Conservation (phyloP, 1,284 basidiomycete species). For the Veloporphyrellus conicus region DNA sequence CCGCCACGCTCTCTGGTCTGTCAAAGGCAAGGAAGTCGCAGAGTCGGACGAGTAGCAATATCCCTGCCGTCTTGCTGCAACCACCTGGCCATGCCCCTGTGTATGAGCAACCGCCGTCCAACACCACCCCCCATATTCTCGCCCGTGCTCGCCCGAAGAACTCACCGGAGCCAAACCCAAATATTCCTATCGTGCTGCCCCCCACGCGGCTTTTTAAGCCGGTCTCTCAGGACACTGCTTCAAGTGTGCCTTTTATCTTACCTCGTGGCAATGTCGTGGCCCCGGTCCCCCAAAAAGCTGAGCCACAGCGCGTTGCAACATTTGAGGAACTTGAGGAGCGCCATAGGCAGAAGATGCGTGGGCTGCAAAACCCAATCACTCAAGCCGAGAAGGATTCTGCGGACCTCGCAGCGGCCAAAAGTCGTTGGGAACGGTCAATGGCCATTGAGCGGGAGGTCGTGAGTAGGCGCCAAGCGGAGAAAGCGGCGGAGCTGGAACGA, state of each 20-base stretch:
- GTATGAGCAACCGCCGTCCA: constrained; percentile 22
- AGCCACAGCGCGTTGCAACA: constrained; percentile 54
- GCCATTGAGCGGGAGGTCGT: constrained; percentile 66
- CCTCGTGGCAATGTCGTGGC: constrained; percentile 38
- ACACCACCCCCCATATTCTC: constrained; percentile 50
- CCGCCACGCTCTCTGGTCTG: constrained; percentile 34
- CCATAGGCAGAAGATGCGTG: constrained; percentile 74
- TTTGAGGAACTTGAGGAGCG: constrained; percentile 78
- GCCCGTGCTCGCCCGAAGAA: constrained; percentile 51
- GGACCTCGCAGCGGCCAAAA: constrained; percentile 61
- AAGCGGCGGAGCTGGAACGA: constrained; percentile 49
- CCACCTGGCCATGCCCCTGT: constrained; percentile 46
- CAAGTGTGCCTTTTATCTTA: constrained; percentile 28
- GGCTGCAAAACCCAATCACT: constrained; percentile 70
- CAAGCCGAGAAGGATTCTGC: constrained; percentile 68
- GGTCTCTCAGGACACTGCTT: constrained; percentile 18
- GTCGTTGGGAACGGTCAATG: constrained; percentile 73
- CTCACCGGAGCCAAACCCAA: constrained; percentile 27
- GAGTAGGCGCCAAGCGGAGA: constrained; percentile 64
- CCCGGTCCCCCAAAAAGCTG: constrained; percentile 46
- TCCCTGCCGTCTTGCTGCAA: constrained; percentile 55
- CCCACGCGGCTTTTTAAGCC: constrained; percentile 22
- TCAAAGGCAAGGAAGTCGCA: constrained; percentile 35
- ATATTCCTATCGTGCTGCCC: constrained; percentile 31
- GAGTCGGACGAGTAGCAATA: constrained; percentile 33